phyloP scores from a whole-genome alignment of 768 basidiomycete species.

The Phlebiopsis flavidoalba region DNA sequence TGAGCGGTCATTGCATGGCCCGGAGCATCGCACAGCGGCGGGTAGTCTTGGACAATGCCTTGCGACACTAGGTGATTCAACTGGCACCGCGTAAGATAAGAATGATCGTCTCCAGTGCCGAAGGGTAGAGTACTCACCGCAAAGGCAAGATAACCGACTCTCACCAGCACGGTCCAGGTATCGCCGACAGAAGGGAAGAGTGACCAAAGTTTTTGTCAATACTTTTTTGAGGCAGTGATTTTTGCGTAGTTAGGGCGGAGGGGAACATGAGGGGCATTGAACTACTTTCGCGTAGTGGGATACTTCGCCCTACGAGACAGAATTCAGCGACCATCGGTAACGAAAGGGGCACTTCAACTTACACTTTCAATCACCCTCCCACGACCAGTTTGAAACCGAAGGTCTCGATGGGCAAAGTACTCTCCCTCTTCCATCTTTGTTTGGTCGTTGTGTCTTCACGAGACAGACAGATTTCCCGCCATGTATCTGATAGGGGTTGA shows the following conservation, averaged over 20 bases:
- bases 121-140: slow-evolving; percentile 48
- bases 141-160: slow-evolving; percentile 86
- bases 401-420: slow-evolving; percentile 97
- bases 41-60: slow-evolving; percentile 88
- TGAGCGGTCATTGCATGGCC: slow-evolving; percentile 96
- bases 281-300: slow-evolving; percentile 85
- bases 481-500: slow-evolving; percentile 87
- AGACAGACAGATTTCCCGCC: slow-evolving; percentile 90
- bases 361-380: slow-evolving; percentile 85
- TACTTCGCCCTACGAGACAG: slow-evolving; percentile 67
- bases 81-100: slow-evolving; percentile 32
- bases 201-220: slow-evolving; percentile 94
- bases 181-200: slow-evolving; percentile 90
- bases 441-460: slow-evolving; percentile 82
- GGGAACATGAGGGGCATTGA: slow-evolving; percentile 66
- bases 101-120: not conserved
- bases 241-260: slow-evolving; percentile 83
- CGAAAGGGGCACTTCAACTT: slow-evolving; percentile 1
- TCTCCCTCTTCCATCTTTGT: slow-evolving; percentile 99
- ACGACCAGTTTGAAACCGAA: slow-evolving; percentile 96
- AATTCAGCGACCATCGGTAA: not conserved
- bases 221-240: slow-evolving; percentile 73
- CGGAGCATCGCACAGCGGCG: slow-evolving; percentile 79
- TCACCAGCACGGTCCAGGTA: slow-evolving; percentile 93
- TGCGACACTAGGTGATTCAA: slow-evolving; percentile 86